Percentiles rank a stretch among this genome's conserved stretches.
Conservation (phyloP, 495 filamentous ascomycete species). For the Podospora appendiculata region DNA sequence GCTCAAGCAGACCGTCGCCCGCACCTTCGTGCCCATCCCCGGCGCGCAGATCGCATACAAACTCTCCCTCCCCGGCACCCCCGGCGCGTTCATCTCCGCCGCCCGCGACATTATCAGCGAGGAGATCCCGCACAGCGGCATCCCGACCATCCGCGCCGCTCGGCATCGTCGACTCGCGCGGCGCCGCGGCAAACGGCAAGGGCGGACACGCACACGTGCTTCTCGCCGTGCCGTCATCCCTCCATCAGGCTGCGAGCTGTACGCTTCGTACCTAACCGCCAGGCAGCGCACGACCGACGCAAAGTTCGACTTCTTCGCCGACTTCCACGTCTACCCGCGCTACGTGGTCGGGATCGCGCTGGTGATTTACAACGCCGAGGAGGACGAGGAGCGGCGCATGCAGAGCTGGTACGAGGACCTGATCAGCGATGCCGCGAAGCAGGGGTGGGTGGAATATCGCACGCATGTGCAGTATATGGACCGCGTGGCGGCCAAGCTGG, state of each 20-base stretch:
- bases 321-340: conserved; percentile 38
- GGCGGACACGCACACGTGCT: conserved; percentile 34
- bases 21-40: conserved; percentile 6
- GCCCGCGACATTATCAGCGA: conserved; percentile 18
- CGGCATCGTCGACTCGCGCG: conserved; percentile 26
- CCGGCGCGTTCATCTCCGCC: too few relatives aligned
- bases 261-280: conserved; percentile 30
- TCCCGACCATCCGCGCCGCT: conserved; percentile 25
- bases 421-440: conserved; percentile 25
- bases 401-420: conserved; percentile 24
- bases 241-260: conserved; percentile 24
- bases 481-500: conserved; percentile 30
- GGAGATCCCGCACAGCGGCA: conserved; percentile 30
- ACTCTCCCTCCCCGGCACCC: too few relatives aligned
- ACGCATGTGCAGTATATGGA: conserved; percentile 39
- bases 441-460: conserved; percentile 34
- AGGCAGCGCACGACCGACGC: conserved; percentile 29
- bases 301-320: conserved; percentile 32
- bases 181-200: conserved; percentile 17
- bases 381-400: conserved; percentile 20
- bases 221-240: conserved; percentile 36
- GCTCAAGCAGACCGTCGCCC: too few relatives aligned
- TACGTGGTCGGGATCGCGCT: conserved; percentile 35
- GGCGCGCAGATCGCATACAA: conserved; percentile 22
- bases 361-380: conserved; percentile 33